Evolutionary conservation across 2,329 filamentous ascomycete genomes (phyloP), one percentile per base, ranked within the genome.

Genomic region (Penicillium sp.): DNA sequence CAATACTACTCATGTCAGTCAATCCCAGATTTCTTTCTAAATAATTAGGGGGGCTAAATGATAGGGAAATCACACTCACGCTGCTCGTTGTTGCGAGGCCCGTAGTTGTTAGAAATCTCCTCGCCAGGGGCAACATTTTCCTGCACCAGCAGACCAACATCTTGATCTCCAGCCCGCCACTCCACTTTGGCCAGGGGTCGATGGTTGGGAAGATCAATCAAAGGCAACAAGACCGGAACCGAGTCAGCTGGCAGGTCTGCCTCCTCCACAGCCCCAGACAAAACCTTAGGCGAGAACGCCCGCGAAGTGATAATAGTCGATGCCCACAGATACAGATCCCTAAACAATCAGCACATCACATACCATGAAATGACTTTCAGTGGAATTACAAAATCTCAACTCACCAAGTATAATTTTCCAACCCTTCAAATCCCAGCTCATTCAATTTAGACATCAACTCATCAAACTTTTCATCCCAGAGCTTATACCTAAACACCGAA

Each of bases 131-230:
- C 42, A 59, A 85, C 80, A 7, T 71, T 63, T 9, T 78, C 70
- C 18, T 79, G 68, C 2, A 79, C 74, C 33, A 74, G 64, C 34
- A 78, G 65, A 6, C 64, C 66, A 23, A 78, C 69, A 53, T 69
- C 68, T 47, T 68, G 58, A 7, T 65, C 61, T 2, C 68, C 71
- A 51, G 74, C 73, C 20, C 80, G 75, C 88, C 88, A 91, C 34
- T 76, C 70, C 1, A 85, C 80, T 34, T 78, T 72, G 0, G 84
- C 80, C 17, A 80, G 72, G 41, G 86, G 85, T 45, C 82, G 81
- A 64, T 91, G 88, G 63, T 91, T 91, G 9, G 83, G 84, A 23
- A 91, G 78, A 64, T 91, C 88, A 50, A 90, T 81, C 3, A 90
- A 75, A 1, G 88, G 88, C 27, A 90, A 76, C 4, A 91, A 75